phyloP scores from a whole-genome alignment of 2,329 filamentous ascomycete species.

The Neofusicoccum sp. region DNA sequence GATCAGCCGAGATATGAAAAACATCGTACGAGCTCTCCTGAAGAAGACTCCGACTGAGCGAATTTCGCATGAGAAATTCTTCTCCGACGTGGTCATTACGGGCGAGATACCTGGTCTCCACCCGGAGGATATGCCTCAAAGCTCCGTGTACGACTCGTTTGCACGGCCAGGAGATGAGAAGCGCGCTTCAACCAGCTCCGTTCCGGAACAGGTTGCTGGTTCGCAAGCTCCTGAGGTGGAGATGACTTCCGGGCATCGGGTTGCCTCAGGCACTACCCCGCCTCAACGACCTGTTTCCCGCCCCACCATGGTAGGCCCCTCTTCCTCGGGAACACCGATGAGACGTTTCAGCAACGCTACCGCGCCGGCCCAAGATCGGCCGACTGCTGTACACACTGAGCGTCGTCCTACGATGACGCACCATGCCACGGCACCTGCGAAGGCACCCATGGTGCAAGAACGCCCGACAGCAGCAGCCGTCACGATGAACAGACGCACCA shows the following conservation, averaged over 20 bases:
- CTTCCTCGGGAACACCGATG: background rate
- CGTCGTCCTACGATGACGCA: slow-evolving; percentile 48
- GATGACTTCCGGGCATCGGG: slow-evolving; percentile 6
- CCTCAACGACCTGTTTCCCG: slow-evolving; percentile 7
- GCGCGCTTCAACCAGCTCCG: background rate
- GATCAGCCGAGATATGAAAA: slow-evolving; percentile 76
- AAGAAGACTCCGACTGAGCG: slow-evolving; percentile 86
- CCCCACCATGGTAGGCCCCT: background rate
- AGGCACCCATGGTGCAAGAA: slow-evolving; percentile 41
- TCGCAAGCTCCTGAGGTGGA: background rate
- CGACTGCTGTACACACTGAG: slow-evolving; percentile 42
- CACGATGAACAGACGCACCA: slow-evolving; percentile 66
- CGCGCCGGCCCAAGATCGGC: slow-evolving; percentile 31
- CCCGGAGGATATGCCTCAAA: slow-evolving; percentile 66
- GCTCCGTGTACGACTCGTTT: slow-evolving; percentile 1
- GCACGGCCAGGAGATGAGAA: slow-evolving; percentile 9
- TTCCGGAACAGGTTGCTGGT: background rate
- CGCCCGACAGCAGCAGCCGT: slow-evolving; percentile 39
- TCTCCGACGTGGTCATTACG: slow-evolving; percentile 71
- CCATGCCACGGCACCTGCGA: slow-evolving; percentile 49
- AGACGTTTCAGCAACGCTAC: slow-evolving; percentile 37
- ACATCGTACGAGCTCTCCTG: slow-evolving; percentile 75
- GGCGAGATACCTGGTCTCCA: slow-evolving; percentile 78
- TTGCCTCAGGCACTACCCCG: slow-evolving; percentile 4
- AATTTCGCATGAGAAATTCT: slow-evolving; percentile 84